Conservation (phyloP, 805 yeast species). For the Starmerella bacillaris region DNA sequence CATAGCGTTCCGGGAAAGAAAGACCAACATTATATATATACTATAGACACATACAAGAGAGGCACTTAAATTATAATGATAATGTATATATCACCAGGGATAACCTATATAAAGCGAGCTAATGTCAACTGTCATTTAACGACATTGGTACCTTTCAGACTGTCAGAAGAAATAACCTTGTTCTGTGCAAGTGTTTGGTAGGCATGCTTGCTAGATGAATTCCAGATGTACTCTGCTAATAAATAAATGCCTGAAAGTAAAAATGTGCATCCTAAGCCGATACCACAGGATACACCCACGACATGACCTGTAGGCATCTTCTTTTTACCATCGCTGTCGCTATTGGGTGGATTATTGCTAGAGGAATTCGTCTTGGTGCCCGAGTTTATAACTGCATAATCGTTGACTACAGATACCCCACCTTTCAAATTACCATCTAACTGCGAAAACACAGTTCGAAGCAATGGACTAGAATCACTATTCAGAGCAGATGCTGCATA, state of each 20-base stretch:
- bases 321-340: slow-evolving; percentile 1
- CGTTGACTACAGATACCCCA: slow-evolving; percentile 4
- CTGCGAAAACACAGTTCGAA: slow-evolving; percentile 22
- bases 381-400: slow-evolving; percentile 1
- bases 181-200: not conserved
- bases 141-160: not conserved
- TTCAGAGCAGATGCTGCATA: slow-evolving; percentile 20
- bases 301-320: slow-evolving; percentile 39
- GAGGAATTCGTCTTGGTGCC: not conserved
- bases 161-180: not conserved
- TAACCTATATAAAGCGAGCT: no score
- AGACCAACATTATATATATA: no score
- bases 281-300: slow-evolving; percentile 50
- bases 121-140: not conserved
- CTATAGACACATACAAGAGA: no score
- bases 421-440: slow-evolving; percentile 10
- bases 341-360: not conserved
- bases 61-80: no score
- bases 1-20: no score
- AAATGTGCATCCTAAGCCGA: slow-evolving; percentile 37
- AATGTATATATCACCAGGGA: no score
- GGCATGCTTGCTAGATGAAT: not conserved
- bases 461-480: slow-evolving; percentile 14
- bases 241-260: slow-evolving; percentile 28
- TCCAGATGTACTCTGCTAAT: slow-evolving; percentile 10